A percentile compares a stretch with the other conserved stretches of the same genome.
These are phyloP conservation scores for Verticillium zaregamsianum DNA, from an alignment of 2,329 filamentous ascomycete species.

Conservation along the genomic window DNA sequence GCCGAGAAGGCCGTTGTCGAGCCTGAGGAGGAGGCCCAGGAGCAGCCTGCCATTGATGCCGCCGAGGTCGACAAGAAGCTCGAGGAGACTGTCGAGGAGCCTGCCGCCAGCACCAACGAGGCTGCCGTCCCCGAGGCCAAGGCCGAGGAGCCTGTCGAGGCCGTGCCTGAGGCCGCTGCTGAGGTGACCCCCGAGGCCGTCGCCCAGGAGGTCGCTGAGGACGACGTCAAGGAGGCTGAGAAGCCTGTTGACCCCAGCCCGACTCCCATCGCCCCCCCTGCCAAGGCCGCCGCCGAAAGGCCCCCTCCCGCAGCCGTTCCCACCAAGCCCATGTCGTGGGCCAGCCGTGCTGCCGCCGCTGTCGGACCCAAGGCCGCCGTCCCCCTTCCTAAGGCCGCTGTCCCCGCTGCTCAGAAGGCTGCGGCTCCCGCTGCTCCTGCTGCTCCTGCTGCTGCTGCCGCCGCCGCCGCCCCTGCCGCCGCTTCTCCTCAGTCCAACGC, in stretches of 20 bases:
- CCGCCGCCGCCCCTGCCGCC: conserved; percentile 22
- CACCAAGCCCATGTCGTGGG: conserved; percentile 69
- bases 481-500: conserved; percentile 24
- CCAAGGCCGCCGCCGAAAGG: conserved; percentile 35
- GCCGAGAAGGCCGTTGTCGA: conserved; percentile 26
- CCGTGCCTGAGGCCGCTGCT: conserved; percentile 30
- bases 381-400: conserved; percentile 53
- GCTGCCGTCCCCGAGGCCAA: conserved; percentile 27
- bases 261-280: conserved; percentile 46
- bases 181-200: conserved; percentile 45
- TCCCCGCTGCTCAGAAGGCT: conserved; percentile 47
- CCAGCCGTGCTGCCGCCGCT: conserved; percentile 61
- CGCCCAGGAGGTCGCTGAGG: conserved; percentile 48
- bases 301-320: conserved; percentile 49
- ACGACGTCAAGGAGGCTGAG: conserved; percentile 54
- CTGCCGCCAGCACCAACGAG: not conserved
- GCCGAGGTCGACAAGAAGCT: conserved; percentile 69
- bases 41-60: conserved; percentile 32
- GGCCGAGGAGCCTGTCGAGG: conserved; percentile 28
- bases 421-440: conserved; percentile 41
- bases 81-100: conserved; percentile 51
- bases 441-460: conserved; percentile 38
- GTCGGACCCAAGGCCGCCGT: conserved; percentile 47
- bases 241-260: conserved; percentile 62
- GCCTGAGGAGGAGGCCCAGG: conserved; percentile 20